Evolutionary conservation across 163 green algal genomes (phyloP).

Genomic region (Chlorella variabilis): DNA sequence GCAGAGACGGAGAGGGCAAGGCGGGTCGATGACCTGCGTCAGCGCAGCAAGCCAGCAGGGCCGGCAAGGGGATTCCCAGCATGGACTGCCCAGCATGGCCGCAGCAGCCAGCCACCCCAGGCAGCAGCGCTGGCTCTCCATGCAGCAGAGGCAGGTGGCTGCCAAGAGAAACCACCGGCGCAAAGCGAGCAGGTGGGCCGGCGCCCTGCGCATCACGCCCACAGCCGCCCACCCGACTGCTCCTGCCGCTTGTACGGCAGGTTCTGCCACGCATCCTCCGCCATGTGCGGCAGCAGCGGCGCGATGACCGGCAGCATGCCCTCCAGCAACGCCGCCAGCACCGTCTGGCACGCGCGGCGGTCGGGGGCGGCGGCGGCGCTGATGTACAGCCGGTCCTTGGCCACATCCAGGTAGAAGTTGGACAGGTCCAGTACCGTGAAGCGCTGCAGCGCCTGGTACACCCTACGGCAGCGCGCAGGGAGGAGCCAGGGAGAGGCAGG

Average conservation of each 20-base stretch:
- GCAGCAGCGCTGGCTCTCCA: too few relatives aligned
- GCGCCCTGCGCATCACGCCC: too few relatives aligned
- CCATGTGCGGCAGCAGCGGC: constrained; percentile 95
- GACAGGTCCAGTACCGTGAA: constrained; percentile 89
- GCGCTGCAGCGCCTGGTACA: constrained; percentile 75
- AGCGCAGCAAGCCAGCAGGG: too few relatives aligned
- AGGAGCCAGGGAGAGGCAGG: neutral
- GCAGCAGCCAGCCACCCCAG: neutral
- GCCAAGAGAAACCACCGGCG: neutral
- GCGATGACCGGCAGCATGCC: constrained; percentile 82
- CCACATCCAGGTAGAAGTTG: constrained; percentile 97
- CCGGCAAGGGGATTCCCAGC: too few relatives aligned
- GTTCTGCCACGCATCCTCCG: constrained; percentile 94
- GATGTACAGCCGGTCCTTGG: constrained; percentile 97
- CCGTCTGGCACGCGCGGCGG: constrained; percentile 90
- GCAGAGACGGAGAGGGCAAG: too few relatives aligned
- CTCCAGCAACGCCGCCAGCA: constrained; percentile 77
- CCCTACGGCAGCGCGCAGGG: neutral
- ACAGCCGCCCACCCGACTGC: constrained; percentile 12
- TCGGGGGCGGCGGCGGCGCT: constrained; percentile 52
- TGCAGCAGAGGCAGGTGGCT: neutral
- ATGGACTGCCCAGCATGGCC: too few relatives aligned
- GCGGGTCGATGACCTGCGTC: too few relatives aligned
- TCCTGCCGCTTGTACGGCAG: constrained; percentile 54
- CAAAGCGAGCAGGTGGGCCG: too few relatives aligned